Conservation (phyloP, 257 asterid species). For the Solanum chmielewskii region DNA sequence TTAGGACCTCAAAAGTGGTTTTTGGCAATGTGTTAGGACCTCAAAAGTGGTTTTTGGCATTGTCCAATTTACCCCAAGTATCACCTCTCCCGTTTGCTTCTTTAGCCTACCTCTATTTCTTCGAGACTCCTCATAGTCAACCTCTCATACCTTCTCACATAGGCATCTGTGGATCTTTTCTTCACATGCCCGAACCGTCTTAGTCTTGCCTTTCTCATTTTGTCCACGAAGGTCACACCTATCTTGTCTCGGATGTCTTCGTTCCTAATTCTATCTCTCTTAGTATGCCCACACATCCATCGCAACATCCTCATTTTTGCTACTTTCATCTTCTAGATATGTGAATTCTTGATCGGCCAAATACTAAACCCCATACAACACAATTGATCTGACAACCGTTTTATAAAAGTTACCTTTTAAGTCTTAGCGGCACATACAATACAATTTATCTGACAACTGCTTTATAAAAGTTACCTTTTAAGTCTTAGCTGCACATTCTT, state of each 20-base stretch:
- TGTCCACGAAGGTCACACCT: not conserved
- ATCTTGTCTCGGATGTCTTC: not conserved
- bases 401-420: not conserved
- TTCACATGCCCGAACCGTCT: not conserved
- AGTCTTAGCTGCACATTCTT: not conserved
- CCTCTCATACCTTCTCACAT: not conserved
- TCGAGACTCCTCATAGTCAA: not conserved
- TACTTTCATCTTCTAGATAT: not conserved
- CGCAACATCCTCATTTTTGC: not conserved
- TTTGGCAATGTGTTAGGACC: not conserved
- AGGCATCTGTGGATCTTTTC: not conserved
- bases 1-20: not conserved
- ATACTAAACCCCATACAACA: not conserved
- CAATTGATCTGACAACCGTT: not conserved
- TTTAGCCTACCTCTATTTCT: not conserved
- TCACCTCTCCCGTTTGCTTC: not conserved
- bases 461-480: not conserved
- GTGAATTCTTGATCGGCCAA: not conserved
- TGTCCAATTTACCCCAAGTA: not conserved
- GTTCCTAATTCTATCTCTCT: not conserved
- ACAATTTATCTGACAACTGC: not conserved
- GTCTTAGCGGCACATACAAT: not conserved
- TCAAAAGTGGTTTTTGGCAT: not conserved
- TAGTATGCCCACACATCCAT: not conserved
- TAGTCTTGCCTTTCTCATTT: not conserved